Evolutionary conservation across 768 basidiomycete species (phyloP), one percentile per base, ranked within the genome.

Genomic region (Boletus pseudopeckii): DNA sequence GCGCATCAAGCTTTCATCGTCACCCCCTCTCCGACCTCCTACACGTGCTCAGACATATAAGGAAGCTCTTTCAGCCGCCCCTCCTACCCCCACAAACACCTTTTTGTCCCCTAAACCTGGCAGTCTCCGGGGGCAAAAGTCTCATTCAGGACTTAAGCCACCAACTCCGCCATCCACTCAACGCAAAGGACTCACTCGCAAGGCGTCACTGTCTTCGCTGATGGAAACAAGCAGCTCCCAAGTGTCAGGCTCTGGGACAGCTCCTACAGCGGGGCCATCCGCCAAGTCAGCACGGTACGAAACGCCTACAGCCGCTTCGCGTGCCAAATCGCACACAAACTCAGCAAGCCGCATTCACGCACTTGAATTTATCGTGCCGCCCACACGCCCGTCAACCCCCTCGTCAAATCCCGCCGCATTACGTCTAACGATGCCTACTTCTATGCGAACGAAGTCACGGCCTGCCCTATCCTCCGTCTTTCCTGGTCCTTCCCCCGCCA

Each of bases 391-490:
- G 2, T 84, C 82, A 24, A 92, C 91, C 2, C 89, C 90, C 1
- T 88, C 88, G 11, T 80, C 86, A 6, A 90, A 88, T 68, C 78
- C 88, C 20, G 81, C 79, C 11, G 90, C 88, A 18, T 77, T 90
- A 48, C 84, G 90, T 46, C 77, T 94, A 47, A 95, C 92, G 24
- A 88, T 93, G 87, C 92, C 92, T 2, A 92, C 89, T 6, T 85
- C 86, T 47, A 82, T 85, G 5, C 83, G 89, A 43, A 71, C 85
- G 28, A 92, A 89, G 73, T 74, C 83, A 4, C 80, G 93, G 38
- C 84, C 90, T 34, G 74, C 90, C 0, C 77, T 95, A 33, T 83
- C 86, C n/a, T 77, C 85, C 45, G 79, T 94, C 17, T 95, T 93
- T 68, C 79, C 81, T 33, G 69, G 73, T 17, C 66, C 79, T 20